Percentiles rank a stretch among this genome's conserved stretches.
phyloP scores from a whole-genome alignment of 805 yeast species.

The Millerago galiae region DNA sequence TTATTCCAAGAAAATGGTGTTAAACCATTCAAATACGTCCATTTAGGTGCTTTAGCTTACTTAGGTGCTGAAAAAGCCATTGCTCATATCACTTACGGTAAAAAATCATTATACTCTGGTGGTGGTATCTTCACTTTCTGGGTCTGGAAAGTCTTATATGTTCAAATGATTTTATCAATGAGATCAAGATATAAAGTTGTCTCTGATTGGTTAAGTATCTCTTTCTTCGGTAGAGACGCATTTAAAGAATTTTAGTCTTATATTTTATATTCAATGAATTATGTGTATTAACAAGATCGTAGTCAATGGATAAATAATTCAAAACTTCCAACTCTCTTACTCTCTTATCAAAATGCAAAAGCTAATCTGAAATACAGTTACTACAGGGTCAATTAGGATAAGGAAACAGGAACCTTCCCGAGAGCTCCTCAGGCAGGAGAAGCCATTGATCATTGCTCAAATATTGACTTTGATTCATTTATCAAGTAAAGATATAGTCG shows the following conservation, averaged over 20 bases:
- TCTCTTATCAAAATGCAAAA: too few relatives aligned
- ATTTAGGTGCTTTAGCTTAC: constrained; percentile 91
- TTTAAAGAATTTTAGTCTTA: constrained; percentile 21
- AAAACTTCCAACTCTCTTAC: too few relatives aligned
- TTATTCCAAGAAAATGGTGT: constrained; percentile 29
- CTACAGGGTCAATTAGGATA: too few relatives aligned
- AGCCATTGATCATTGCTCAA: too few relatives aligned
- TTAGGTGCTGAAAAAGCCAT: constrained; percentile 91
- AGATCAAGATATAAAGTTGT: constrained; percentile 83
- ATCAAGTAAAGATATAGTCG: too few relatives aligned
- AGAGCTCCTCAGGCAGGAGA: too few relatives aligned
- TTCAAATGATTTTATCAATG: constrained; percentile 85
- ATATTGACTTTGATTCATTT: too few relatives aligned
- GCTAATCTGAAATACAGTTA: too few relatives aligned
- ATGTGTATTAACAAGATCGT: constrained; percentile 4
- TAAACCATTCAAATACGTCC: constrained; percentile 70
- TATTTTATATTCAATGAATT: not conserved
- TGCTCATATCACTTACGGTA: constrained; percentile 80
- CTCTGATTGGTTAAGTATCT: constrained; percentile 84
- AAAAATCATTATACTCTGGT: constrained; percentile 70
- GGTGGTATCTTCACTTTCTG: constrained; percentile 85
- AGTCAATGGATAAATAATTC: too few relatives aligned
- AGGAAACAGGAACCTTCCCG: too few relatives aligned
- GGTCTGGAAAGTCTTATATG: constrained; percentile 93
- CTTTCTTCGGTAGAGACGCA: constrained; percentile 85